Base-by-base conservation (phyloP, 257 asterid species). In the Capsicum chinense region DNA sequence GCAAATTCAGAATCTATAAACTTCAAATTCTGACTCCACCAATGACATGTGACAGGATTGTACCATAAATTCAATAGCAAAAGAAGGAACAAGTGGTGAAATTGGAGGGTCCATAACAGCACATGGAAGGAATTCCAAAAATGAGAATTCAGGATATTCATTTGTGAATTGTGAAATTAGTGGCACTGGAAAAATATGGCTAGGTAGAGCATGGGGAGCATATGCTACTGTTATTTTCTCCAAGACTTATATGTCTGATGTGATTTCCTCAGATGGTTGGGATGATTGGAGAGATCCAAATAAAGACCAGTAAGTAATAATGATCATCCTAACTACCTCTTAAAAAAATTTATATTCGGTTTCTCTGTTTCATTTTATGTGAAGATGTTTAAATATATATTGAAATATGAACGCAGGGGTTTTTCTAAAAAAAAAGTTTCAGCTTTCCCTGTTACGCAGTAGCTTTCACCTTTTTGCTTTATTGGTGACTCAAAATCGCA, bases 181-280 rank as follows among this genome's bases (percentile, higher is more conserved):
- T 2, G 99, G 99, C 10, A 91, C 80, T 8, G 99, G 98, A 5
- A 92, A 86, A 83, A 95, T 93, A 84, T 95, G 92, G 98, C 90
- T 95, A 1, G 99, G 99, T 2, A 86, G 98, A 84, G 97, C 99
- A 0, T 95, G 99, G 99, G 97, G 99, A 0, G 82, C 85, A 42
- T 94, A 92, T 47, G 91, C 99, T 1, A 94, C 94, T 0, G 90
- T 90, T 0, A 74, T 95, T 11, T 95, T 95, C 83, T 83, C 95
- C 1, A 88, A 89, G 54, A 88, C 95, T 2, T 86, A 87, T 85
- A 93, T 95, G 99, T 89, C 98, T 16, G 86, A 88, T 4, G 92
- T 92, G 3, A 93, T 95, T 37, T 87, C 97, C 50, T 47, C 91
- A 11, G 94, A 90, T 78, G 99, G 99, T 26, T 95, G 98, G 99